Percentiles rank a stretch among this genome's conserved stretches.
Conservation (phyloP, 208 protist genomes). For the Lotmaria passim region DNA sequence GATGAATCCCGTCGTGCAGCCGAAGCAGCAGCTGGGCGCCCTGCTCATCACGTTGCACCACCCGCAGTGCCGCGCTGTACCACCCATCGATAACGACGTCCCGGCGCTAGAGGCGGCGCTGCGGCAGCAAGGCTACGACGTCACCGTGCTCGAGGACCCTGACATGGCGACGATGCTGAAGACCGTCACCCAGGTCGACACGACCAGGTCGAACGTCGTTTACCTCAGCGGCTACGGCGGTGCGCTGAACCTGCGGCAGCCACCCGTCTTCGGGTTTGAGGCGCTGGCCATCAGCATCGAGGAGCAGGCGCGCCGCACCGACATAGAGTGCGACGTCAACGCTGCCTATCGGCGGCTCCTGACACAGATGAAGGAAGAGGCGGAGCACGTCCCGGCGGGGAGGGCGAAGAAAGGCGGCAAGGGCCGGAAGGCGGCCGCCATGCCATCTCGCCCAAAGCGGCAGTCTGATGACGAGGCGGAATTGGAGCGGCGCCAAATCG, state of each 20-base stretch:
- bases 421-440: slow-evolving; percentile 36
- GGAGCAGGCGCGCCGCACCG: slow-evolving; percentile 58
- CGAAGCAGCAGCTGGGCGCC: slow-evolving; percentile 65
- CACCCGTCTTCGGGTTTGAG: slow-evolving; percentile 62
- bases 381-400: slow-evolving; percentile 38
- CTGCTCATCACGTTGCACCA: slow-evolving; percentile 79
- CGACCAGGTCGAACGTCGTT: slow-evolving; percentile 72
- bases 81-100: slow-evolving; percentile 45
- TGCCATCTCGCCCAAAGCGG: slow-evolving; percentile 39
- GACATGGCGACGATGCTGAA: slow-evolving; percentile 53
- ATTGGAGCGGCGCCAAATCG: slow-evolving; percentile 56
- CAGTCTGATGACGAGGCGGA: slow-evolving; percentile 62
- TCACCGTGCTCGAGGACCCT: slow-evolving; percentile 63
- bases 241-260: slow-evolving; percentile 68
- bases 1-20: slow-evolving; percentile 67
- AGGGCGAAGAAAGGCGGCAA: slow-evolving; percentile 66
- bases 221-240: slow-evolving; percentile 90
- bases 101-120: slow-evolving; percentile 58
- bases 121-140: slow-evolving; percentile 75
- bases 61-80: slow-evolving; percentile 48
- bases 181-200: slow-evolving; percentile 60
- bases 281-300: slow-evolving; percentile 61
- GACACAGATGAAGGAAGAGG: slow-evolving; percentile 40
- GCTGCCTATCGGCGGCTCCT: slow-evolving; percentile 39
- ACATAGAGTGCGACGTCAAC: slow-evolving; percentile 51